Evolutionary conservation across 208 protist species (phyloP).

Genomic region (Crithidia thermophila): DNA sequence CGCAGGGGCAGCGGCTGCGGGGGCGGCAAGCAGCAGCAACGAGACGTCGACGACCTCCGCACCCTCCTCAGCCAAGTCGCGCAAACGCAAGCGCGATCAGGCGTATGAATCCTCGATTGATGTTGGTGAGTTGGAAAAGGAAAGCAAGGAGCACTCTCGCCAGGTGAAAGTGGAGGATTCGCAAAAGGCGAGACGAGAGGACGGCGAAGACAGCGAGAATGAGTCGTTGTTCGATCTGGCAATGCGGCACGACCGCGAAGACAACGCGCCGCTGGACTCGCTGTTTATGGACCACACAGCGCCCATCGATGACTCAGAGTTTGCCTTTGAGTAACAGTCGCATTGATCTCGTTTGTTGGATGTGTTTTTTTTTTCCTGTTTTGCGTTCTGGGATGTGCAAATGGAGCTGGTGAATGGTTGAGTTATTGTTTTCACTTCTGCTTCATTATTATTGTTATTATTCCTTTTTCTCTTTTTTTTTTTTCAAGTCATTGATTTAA

Average conservation of each 20-base stretch:
- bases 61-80: constrained; percentile 4
- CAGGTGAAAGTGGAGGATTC: neutral
- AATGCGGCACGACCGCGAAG: constrained; percentile 16
- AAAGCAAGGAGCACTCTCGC: neutral
- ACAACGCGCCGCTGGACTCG: constrained; percentile 9
- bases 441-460: constrained; percentile 18
- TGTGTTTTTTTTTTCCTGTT: neutral
- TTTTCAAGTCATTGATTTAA: too few species aligned
- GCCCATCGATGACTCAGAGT: constrained; percentile 24
- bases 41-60: constrained; percentile 18
- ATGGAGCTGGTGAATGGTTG: neutral
- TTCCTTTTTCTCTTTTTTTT: constrained; percentile 15
- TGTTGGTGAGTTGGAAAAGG: neutral
- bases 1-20: too few species aligned
- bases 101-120: too few species aligned
- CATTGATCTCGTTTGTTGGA: neutral
- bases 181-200: neutral
- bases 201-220: constrained; percentile 4
- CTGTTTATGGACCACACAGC: neutral
- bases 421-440: constrained; percentile 25
- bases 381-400: neutral
- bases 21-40: too few species aligned
- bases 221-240: constrained; percentile 42
- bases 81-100: constrained; percentile 21
- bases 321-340: constrained; percentile 29